phyloP scores from a whole-genome alignment of 176 grass and related monocot genomes.

The Cenchrus purpureus region DNA sequence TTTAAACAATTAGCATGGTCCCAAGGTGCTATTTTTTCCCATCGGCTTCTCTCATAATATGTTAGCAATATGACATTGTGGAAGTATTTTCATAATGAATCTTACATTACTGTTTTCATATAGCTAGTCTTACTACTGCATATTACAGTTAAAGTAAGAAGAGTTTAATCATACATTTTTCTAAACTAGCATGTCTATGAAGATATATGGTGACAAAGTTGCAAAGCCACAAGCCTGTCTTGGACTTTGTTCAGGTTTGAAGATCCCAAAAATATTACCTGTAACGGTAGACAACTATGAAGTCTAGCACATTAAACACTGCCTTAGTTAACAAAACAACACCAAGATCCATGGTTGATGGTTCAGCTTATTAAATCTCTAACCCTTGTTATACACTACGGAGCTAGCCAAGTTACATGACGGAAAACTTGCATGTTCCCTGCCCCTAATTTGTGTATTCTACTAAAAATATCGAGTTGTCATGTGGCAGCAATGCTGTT shows the following conservation, averaged over 20 bases:
- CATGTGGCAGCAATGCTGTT: not conserved
- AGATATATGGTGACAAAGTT: not conserved
- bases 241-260: not conserved
- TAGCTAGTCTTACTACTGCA: not conserved
- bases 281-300: not conserved
- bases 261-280: not conserved
- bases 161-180: not conserved
- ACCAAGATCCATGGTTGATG: not conserved
- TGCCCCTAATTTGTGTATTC: not conserved
- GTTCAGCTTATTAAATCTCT: not conserved
- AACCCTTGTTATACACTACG: not conserved
- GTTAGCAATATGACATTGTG: not conserved
- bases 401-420: not conserved
- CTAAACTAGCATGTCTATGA: not conserved
- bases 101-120: not conserved
- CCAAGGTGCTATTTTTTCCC: slow-evolving; percentile 22
- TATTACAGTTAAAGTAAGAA: not conserved
- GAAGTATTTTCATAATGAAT: not conserved
- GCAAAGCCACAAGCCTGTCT: not conserved
- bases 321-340: not conserved
- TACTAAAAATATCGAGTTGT: not conserved
- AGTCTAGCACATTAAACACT: slow-evolving; percentile 5
- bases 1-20: not conserved
- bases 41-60: not conserved
- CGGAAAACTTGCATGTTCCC: not conserved